Evolutionary conservation across 1,284 basidiomycete genomes (phyloP), one percentile per base, ranked within the genome.

Genomic region (Pholiota adiposa): DNA sequence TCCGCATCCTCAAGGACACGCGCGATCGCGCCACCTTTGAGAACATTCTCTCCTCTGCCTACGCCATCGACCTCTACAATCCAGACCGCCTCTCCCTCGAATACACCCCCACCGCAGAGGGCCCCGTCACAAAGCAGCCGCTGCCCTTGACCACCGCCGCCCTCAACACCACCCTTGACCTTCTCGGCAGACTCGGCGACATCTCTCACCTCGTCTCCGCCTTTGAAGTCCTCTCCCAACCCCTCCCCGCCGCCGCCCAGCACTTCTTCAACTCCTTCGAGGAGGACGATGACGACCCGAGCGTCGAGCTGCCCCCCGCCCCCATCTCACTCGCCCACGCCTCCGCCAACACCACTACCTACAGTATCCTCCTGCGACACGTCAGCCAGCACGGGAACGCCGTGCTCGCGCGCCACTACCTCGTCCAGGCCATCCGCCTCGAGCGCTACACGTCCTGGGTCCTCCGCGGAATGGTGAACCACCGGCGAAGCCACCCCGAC

Each of bases 221-320:
- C 0, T 93, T 92, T 67, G 91, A 93, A 66, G 86, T 90, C 21
- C 81, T 92, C 61, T 90, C 90, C 0, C 80, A 83, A 48, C 89
- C 89, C 12, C 79, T 92, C 23, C 86, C 75, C 51, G 67, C 74
- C 67, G 75, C 80, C 25, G 74, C 67, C 63, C 72, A 78, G 63
- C 77, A 82, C 56, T 74, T 79, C 53, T 76, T 82, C 54, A 73
- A 77, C 16, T 77, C 81, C 18, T 87, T 87, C 64, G 85, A 88
- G 54, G 88, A 89, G 41, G 87, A 88, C 48, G 89, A 92, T 43
- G 89, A 90, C 61, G 90, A 91, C 40, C 88, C 65, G 81, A 80
- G 49, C 78, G 81, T 31, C 78, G 82, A 58, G 74, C 80, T 8
- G 69, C 77, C 2, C 69, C 76, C 77, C 2, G 70, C 76, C 2